A percentile compares a stretch with the other conserved stretches of the same genome.
phyloP scores from a whole-genome alignment of 331 rosid species.

The Quercus tomentella region DNA sequence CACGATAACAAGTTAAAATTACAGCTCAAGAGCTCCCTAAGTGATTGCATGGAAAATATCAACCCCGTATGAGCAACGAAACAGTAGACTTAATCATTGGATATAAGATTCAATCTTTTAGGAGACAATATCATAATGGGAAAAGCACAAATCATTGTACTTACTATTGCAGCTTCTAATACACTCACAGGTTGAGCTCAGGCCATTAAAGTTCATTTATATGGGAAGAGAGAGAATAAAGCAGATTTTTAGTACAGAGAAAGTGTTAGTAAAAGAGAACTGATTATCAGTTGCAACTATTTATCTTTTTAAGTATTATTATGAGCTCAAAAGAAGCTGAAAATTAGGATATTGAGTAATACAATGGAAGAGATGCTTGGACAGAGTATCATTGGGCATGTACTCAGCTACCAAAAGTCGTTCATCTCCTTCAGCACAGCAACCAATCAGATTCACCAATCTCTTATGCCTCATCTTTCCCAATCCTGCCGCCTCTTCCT shows the following conservation, averaged over 20 bases:
- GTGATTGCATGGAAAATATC: too few relatives aligned
- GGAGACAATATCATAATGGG: background rate
- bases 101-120: too few relatives aligned
- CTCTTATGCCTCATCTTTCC: conserved; percentile 73
- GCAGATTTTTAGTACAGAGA: background rate
- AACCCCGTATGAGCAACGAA: too few relatives aligned
- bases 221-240: background rate
- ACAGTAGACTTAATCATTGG: too few relatives aligned
- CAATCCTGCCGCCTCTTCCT: conserved; percentile 71
- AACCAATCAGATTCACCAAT: conserved; percentile 68
- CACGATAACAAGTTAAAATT: too few relatives aligned
- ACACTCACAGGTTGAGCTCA: background rate
- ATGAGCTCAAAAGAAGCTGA: conserved; percentile 1
- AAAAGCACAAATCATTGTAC: background rate
- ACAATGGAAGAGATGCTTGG: conserved; percentile 84
- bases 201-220: background rate
- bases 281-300: background rate
- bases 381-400: conserved; percentile 72
- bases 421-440: conserved; percentile 78
- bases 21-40: too few relatives aligned
- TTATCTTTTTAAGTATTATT: background rate
- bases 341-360: conserved; percentile 18
- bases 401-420: conserved; percentile 76
- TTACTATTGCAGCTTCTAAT: background rate
- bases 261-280: background rate